Conservation (phyloP, 176 grass and related monocot species). For the maize (Zea mays) region DNA sequence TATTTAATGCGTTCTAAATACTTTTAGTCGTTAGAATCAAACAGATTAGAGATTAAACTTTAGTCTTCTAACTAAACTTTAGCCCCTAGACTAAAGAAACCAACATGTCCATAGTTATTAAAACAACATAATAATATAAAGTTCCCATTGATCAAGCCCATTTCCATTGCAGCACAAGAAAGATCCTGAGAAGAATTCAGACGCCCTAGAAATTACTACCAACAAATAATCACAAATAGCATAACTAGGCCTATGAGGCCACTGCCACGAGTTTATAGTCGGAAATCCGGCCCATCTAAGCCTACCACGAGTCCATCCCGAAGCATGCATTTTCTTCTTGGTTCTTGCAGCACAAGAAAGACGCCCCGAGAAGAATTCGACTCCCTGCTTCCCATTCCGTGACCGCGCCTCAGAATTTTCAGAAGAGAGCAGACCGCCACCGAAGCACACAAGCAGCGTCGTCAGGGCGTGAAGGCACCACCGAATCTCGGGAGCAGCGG, state of each 20-base stretch:
- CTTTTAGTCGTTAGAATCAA: too few species aligned
- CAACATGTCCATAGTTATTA: too few species aligned
- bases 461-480: not conserved
- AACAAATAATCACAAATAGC: too few species aligned
- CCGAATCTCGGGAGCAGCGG: not conserved
- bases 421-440: not conserved
- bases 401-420: not conserved
- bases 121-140: too few species aligned
- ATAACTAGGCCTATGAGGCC: not conserved
- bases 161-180: too few species aligned
- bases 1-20: too few species aligned
- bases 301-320: not conserved
- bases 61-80: too few species aligned
- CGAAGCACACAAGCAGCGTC: not conserved
- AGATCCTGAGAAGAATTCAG: too few species aligned
- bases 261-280: not conserved
- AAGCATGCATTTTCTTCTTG: slow-evolving; percentile 28
- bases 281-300: not conserved
- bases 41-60: too few species aligned
- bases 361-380: not conserved
- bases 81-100: too few species aligned
- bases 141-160: too few species aligned
- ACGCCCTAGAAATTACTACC: too few species aligned
- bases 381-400: not conserved
- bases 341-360: slow-evolving; percentile 48